A percentile compares a stretch with the other conserved stretches of the same genome.
phyloP scores from a whole-genome alignment of 768 basidiomycete genomes.

The Galerina sulciceps region DNA sequence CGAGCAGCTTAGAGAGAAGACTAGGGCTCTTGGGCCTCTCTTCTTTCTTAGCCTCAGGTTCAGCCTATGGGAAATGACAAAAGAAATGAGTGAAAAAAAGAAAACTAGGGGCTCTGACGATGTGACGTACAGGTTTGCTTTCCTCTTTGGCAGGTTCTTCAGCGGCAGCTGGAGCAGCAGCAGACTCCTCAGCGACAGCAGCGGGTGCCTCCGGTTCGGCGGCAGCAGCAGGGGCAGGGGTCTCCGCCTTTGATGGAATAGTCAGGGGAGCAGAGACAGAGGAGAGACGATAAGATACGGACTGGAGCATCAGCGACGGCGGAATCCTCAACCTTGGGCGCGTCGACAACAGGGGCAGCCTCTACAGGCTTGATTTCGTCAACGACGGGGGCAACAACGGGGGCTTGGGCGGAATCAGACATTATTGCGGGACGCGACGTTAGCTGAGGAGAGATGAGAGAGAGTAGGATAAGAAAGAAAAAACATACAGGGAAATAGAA shows the following conservation, averaged over 20 bases:
- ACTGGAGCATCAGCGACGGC: conserved; percentile 35
- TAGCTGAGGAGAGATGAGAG: conserved; percentile 41
- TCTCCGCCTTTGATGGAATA: conserved; percentile 17
- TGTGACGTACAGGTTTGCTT: conserved; percentile 42
- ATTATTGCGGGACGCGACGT: conserved; percentile 72
- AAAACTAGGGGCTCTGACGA: conserved; percentile 2
- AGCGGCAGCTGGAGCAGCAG: conserved; percentile 22
- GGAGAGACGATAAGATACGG: conserved; percentile 3
- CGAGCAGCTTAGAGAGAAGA: conserved; percentile 77
- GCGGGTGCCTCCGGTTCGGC: conserved; percentile 42
- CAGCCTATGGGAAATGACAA: conserved; percentile 32
- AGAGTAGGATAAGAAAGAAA: conserved; percentile 19
- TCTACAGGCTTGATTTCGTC: conserved; percentile 36
- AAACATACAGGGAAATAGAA: conserved; percentile 48
- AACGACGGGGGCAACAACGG: conserved; percentile 38
- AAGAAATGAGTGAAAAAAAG: conserved; percentile 10
- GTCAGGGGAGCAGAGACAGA: neutral
- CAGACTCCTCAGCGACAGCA: conserved; percentile 22
- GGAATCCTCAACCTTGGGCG: conserved; percentile 46
- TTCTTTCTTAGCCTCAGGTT: conserved; percentile 72
- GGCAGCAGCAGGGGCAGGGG: conserved; percentile 37
- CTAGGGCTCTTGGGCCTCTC: conserved; percentile 82
- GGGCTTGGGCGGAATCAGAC: conserved; percentile 69
- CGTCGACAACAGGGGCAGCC: conserved; percentile 38
- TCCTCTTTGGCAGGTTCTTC: conserved; percentile 44